Base-by-base conservation (phyloP, 2,329 filamentous ascomycete species). In the Aspergillus luchuensis region DNA sequence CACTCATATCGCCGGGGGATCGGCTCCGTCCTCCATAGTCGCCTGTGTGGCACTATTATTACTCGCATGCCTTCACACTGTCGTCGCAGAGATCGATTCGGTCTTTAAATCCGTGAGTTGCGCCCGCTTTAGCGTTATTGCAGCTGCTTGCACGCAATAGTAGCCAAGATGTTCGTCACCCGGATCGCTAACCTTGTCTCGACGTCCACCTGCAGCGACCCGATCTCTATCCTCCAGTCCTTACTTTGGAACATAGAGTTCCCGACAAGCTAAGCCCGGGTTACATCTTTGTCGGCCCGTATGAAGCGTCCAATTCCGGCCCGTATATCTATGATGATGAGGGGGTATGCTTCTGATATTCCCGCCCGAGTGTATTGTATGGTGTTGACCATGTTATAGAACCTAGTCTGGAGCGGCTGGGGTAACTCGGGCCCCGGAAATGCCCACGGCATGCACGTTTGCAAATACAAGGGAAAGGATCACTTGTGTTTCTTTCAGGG, bases 401-500 rank as follows among this genome's bases (percentile, higher is more conserved):
- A 84, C 59, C 72, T 84, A 62, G 75, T 84, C 41, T 84, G 80
- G 78, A 81, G 78, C 33, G 81, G 81, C 38, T 82, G 79, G 69
- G 81, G 81, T 33, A 73, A 72, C 45, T 76, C 78, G 11, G 81
- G 81, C n/a, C 81, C 81, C 2, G 80, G 78, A 43, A 82, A 79
- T 56, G 76, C 77, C 39, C 81, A 83, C 66, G 77, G 78, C 57
- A 77, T 81, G 58, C 79, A 80, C 61, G 79, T 81, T 33, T 84
- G 82, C 68, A 66, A 74, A 47, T 84, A 82, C 72, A 75, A 80
- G 25, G 80, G 79, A 13, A 71, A 72, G 58, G 75, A 80, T 50
- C 82, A 84, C 63, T 66, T 84, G n/a, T 84, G 81, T 67, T 83
- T 80, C 70, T 84, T 82, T 69, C 78, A 82, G 60, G 81, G 81